phyloP scores from a whole-genome alignment of 2,329 filamentous ascomycete genomes.

The Colletotrichum acutatum region DNA sequence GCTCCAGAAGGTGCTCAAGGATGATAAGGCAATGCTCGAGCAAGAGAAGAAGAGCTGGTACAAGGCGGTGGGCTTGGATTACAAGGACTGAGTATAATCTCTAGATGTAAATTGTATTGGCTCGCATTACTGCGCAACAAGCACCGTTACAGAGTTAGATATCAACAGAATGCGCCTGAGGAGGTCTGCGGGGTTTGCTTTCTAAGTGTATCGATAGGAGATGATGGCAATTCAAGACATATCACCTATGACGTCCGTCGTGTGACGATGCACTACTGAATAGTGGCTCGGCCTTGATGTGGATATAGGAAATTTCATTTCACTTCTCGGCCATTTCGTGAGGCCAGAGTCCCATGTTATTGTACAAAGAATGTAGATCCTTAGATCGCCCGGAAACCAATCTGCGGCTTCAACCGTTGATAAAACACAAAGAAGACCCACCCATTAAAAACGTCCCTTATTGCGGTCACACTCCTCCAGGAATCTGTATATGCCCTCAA shows the following conservation, averaged over 20 bases:
- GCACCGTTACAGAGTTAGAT: background rate
- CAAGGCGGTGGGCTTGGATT: constrained; percentile 8
- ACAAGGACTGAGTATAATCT: constrained; percentile 6
- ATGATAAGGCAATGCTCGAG: background rate
- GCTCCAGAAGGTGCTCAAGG: background rate
- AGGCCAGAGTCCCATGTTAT: background rate
- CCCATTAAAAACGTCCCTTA: constrained; percentile 44
- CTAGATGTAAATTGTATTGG: background rate
- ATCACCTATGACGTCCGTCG: too few species aligned
- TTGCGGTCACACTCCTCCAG: constrained; percentile 66
- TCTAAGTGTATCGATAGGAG: background rate
- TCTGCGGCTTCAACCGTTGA: background rate
- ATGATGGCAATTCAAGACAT: background rate
- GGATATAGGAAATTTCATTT: constrained; percentile 36
- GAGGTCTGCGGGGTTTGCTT: background rate
- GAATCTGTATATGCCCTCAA: constrained; percentile 69
- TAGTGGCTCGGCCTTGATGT: background rate
- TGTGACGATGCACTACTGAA: background rate
- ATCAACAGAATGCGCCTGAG: background rate
- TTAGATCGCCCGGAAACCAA: constrained; percentile 15
- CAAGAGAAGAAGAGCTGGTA: constrained; percentile 31
- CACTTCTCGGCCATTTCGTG: background rate
- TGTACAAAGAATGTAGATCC: constrained; percentile 40
- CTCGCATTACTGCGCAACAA: background rate
- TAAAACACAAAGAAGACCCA: background rate